phyloP scores from a whole-genome alignment of 2,329 filamentous ascomycete species.

The Blastomyces gilchristii region DNA sequence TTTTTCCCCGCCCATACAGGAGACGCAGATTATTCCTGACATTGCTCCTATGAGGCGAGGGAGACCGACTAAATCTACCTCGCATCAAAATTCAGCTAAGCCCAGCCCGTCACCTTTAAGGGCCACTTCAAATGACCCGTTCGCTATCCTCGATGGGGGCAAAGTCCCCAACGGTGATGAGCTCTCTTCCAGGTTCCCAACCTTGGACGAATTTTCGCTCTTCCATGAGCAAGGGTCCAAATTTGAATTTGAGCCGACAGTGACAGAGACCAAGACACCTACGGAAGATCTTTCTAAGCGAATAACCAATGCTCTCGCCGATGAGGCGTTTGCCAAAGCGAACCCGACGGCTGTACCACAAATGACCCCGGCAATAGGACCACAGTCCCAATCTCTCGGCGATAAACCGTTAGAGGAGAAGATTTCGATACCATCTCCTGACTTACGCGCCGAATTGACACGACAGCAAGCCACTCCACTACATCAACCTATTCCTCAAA shows the following conservation, averaged over 20 bases:
- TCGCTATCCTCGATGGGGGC: conserved; percentile 73
- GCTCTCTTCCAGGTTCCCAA: conserved; percentile 74
- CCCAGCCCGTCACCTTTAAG: conserved; percentile 59
- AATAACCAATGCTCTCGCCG: conserved; percentile 66
- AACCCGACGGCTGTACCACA: conserved; percentile 25
- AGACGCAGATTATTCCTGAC: conserved; percentile 67
- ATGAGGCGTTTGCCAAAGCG: conserved; percentile 63
- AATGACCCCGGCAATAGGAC: conserved; percentile 22
- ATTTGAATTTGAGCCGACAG: conserved; percentile 64
- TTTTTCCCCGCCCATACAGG: conserved; percentile 63
- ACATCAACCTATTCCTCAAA: conserved; percentile 39
- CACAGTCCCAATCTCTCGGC: conserved; percentile 14
- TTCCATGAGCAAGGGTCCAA: conserved; percentile 73
- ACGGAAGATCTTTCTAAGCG: conserved; percentile 52
- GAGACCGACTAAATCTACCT: conserved; percentile 49
- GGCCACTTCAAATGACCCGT: conserved; percentile 67
- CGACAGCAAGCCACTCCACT: conserved; percentile 26
- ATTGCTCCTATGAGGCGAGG: conserved; percentile 91
- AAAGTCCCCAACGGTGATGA: conserved; percentile 57
- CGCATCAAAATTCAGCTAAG: conserved; percentile 42
- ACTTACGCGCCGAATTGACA: conserved; percentile 20
- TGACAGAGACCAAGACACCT: conserved; percentile 35
- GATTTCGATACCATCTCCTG: conserved; percentile 19
- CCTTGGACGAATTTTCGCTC: conserved; percentile 83
- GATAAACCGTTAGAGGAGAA: conserved; percentile 17